Evolutionary conservation across 2,329 filamentous ascomycete species (phyloP), one percentile per base, ranked within the genome.

Genomic region (Ceratocystis variospora): DNA sequence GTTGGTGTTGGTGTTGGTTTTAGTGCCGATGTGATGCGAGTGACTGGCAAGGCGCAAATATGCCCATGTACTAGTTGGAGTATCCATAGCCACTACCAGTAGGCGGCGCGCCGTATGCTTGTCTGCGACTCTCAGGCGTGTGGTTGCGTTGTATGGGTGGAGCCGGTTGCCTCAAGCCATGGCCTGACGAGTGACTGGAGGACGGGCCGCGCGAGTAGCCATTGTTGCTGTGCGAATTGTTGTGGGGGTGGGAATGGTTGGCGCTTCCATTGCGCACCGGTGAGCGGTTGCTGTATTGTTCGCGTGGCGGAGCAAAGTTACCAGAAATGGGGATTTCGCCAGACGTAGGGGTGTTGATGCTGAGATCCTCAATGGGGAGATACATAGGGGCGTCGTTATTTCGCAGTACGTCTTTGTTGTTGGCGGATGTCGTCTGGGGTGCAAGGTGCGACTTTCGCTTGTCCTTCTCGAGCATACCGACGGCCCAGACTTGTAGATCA

Each of bases 401-500:
- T 68, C 87, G 84, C 61, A 91, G 81, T 44, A 93, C 81, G 10
- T 90, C 87, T 73, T 89, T 86, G 1, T 89, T 90, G 48, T 64
- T 65, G 17, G 12, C 53, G 33, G 91, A 90, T 10, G 88, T 89
- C 53, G 89, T 79, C 72, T 89, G 87, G 44, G 91, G 90, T 17
- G 87, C 89, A 46, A 96, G 82, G 74, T 96, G 93, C 33, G 92
- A 96, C 76, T 96, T 96, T 74, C 94, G 89, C 76, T 96, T 96
- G 76, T 96, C 89, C 71, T 87, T 86, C 74, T 96, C 92, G 84
- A 97, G 93, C 80, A 97, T 84, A 72, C 89, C 87, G 62, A 96
- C 85, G 25, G 94, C 93, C 94, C 94, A 99, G 69, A 91, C 89
- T 75, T 89, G 85, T 44, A 99, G 81, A 74, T 99, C 88, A 63